Evolutionary conservation across 108 stramenopile species (phyloP), one percentile per base, ranked within the genome.

Genomic region (Skeletonema potamos): DNA sequence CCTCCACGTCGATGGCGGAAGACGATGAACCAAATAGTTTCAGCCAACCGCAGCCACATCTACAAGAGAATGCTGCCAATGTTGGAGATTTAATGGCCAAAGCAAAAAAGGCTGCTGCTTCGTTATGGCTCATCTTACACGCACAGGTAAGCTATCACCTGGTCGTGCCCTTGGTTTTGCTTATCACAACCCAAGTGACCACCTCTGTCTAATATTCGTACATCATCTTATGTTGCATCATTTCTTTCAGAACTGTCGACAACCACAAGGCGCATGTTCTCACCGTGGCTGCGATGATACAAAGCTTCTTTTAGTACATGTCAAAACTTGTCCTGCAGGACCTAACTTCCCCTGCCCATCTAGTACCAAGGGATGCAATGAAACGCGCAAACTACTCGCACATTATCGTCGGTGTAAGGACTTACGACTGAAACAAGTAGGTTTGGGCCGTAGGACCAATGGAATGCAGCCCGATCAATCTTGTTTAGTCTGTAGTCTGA

Each of bases 61-160:
- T 10, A 6, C 41, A 59, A 59, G 43, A 46, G 48, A 18, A 51
- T 17, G 66, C 54, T 32, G 28, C 55, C 56, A 73, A 82, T 71
- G 80, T 92, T 17, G 76, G 85, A 41, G 78, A 79, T 34, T 48
- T 92, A 13, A 78, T 92, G 4, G 58, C 76, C 28, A 94, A 92
- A 64, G 87, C 93, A 10, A 94, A 94, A 68, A 86, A 88, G 62
- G 93, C 93, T 26, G 89, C 93, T 12, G 77, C 83, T 1, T 90
- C 88, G 2, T 66, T 94, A n/a, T 94, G 86, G 88, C 86, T 85
- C 54, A 79, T 94, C 28, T 73, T 94, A 15, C 93, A 94, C 82
- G 88, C 93, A 15, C 87, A 92, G 90, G 92, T 94, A 81, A 30
- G 92, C 48, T 22, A 48, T 6, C 22, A 9, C 48, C 22, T 51